Conservation (phyloP, 2,329 filamentous ascomycete genomes). For the Aureobasidium leucospermi region DNA sequence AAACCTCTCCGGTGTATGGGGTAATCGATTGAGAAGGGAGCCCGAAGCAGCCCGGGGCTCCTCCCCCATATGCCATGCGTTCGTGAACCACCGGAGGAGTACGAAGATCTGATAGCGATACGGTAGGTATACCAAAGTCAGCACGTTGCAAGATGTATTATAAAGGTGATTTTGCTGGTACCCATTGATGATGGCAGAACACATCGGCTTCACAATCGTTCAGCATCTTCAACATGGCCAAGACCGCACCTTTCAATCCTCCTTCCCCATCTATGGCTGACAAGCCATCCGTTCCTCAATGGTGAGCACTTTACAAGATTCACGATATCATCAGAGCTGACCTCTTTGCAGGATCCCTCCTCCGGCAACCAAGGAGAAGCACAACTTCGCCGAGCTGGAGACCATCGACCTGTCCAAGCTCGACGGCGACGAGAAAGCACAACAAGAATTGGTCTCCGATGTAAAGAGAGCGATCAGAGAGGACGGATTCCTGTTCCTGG, state of each 20-base stretch:
- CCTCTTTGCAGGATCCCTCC: conserved; percentile 15
- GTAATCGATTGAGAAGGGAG: neutral
- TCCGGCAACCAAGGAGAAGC: neutral
- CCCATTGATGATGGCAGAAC: neutral
- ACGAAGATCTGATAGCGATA: neutral
- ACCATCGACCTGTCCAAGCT: neutral
- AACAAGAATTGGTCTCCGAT: conserved; percentile 32
- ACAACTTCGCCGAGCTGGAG: neutral
- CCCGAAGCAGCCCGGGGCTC: neutral
- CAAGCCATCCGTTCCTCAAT: conserved; percentile 34
- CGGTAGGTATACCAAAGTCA: neutral
- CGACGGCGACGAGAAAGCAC: neutral
- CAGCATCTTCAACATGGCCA: conserved; percentile 19
- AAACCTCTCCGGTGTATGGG: neutral
- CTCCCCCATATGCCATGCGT: neutral
- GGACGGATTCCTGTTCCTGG: conserved; percentile 36
- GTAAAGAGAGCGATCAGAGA: conserved; percentile 28
- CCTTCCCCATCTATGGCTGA: conserved; percentile 31
- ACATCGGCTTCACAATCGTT: neutral
- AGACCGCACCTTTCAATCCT: conserved; percentile 36
- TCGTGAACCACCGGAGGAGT: neutral
- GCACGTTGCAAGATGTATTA: neutral
- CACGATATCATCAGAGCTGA: neutral
- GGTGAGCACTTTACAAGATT: neutral
- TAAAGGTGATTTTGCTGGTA: neutral